Evolutionary conservation across 129 eudicot species (phyloP), one percentile per base, ranked within the genome.

Genomic region (Flaveria brownii): DNA sequence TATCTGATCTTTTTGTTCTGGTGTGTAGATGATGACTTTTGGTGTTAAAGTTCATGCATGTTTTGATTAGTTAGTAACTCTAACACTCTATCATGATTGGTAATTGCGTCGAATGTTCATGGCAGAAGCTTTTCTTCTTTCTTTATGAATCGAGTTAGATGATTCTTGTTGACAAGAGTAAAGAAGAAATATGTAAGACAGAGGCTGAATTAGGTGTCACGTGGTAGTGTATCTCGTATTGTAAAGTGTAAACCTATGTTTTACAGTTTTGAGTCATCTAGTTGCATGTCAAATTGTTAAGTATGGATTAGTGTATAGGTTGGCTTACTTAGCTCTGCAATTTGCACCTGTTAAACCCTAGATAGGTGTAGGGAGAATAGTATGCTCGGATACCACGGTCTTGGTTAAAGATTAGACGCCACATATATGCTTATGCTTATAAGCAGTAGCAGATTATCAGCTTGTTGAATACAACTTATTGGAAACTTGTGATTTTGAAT

Each of bases 21-120:
- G 1, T 54, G 49, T 4, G 11, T 59, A 43, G 70, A 74, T 61
- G 46, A 20, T 54, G 46, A 1, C 25, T 71, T 36, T 25, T 33
- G 28, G 13, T 43, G 30, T 70, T 18, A 46, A 78, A 26, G 46
- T 43, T 57, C 8, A 30, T 70, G 77, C 23, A 43, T 49, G 20
- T 61, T 45, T 43, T 20, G 70, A 60, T 74, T 74, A 25, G 50
- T 47, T 75, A 17, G 72, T n/a, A 33, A 1, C 50, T 36, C 50
- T 20, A 6, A 28, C 30, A 1, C 50, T 36, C 50, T 20, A 6
- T 47, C 30, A 30, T 30, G 60, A 63, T 26, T 63, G 62, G 63
- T 47, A 28, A 63, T 75, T 62, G 71, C 33, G 28, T 18, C 3
- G 60, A 25, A 17, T 46, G 17, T 47, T 45, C 46, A 26, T 62